These are phyloP conservation scores for Colletotrichum theobromicola DNA, from an alignment of 2,329 filamentous ascomycete genomes.

Conservation along the genomic window DNA sequence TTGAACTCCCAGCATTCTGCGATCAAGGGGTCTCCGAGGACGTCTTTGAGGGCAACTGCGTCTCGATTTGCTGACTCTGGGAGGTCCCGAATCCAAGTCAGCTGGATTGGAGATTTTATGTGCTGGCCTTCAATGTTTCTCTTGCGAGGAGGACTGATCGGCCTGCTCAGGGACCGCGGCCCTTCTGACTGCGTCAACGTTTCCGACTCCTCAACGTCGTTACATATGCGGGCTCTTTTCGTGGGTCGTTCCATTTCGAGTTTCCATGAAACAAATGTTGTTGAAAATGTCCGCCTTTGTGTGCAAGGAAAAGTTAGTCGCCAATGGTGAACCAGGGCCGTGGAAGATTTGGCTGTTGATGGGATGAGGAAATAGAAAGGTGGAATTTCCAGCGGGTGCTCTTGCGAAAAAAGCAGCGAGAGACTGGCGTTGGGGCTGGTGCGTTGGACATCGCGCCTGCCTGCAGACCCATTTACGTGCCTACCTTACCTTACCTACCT, in stretches of 20 bases:
- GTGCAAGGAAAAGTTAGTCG: neutral
- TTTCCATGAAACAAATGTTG: neutral
- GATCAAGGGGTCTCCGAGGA: conserved; percentile 78
- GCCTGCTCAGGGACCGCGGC: conserved; percentile 35
- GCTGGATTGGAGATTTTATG: conserved; percentile 70
- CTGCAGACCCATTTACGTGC: neutral
- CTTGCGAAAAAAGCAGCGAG: neutral
- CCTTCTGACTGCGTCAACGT: neutral
- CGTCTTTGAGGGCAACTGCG: conserved; percentile 67
- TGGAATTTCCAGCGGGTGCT: neutral
- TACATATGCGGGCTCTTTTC: conserved; percentile 33
- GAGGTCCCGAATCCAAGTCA: conserved; percentile 73
- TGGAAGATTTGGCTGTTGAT: neutral
- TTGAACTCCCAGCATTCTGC: conserved; percentile 76
- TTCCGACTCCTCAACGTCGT: neutral
- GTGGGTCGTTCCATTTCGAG: conserved; percentile 31
- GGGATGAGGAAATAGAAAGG: neutral
- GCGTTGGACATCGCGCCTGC: neutral
- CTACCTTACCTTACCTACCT: neutral
- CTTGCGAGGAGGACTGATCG: conserved; percentile 54
- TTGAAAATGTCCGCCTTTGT: neutral
- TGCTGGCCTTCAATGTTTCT: conserved; percentile 26
- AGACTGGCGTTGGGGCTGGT: neutral
- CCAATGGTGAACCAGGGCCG: neutral
- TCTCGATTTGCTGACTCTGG: conserved; percentile 65